Evolutionary conservation across 2,329 filamentous ascomycete species (phyloP), one percentile per base, ranked within the genome.

Genomic region (Phialocephala sp.): DNA sequence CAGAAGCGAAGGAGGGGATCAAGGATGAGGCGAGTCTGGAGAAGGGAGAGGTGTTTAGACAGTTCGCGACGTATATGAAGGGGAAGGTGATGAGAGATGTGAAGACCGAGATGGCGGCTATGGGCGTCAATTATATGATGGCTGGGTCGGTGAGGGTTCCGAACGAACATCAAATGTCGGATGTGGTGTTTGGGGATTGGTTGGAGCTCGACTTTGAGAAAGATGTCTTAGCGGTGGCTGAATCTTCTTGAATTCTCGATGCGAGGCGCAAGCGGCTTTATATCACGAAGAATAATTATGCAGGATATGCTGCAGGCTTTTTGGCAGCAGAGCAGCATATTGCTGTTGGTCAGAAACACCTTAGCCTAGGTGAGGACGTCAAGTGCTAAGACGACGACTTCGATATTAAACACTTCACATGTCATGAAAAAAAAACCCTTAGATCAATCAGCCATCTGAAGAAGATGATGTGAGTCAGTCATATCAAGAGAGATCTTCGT

Each of bases 61-160:
- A 72, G 5, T 73, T 74, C 54, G 57, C 62, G 1, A 74, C 74
- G 20, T 58, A 64, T 12, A 73, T 76, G 62, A 72, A 73, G 36
- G 69, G 66, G 9, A 66, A 67, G 24, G 62, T 50, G 15, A 68
- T 77, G 5, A 68, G 55, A 8, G 66, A 75, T 65, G 74, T 76
- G 4, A 69, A 63, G 22, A 74, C 76, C 68, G 72, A 74, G 35
- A 50, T 77, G 24, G 57, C 57, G 3, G 73, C 74, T 9, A 57
- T 76, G 2, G 75, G 75, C 4, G 39, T 22, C 12, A 65, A 71
- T 52, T 77, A 72, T 35, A 76, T 77, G 75, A 68, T 76, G 58
- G 73, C 66, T 39, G 71, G 66, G 35, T 70, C 72, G 11, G 62
- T 75, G 2, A 67, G 70, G 11, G 45, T 65, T 5, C 60, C 54